Evolutionary conservation across 2,329 filamentous ascomycete species (phyloP).

Genomic region (Arachnomyces sp.): DNA sequence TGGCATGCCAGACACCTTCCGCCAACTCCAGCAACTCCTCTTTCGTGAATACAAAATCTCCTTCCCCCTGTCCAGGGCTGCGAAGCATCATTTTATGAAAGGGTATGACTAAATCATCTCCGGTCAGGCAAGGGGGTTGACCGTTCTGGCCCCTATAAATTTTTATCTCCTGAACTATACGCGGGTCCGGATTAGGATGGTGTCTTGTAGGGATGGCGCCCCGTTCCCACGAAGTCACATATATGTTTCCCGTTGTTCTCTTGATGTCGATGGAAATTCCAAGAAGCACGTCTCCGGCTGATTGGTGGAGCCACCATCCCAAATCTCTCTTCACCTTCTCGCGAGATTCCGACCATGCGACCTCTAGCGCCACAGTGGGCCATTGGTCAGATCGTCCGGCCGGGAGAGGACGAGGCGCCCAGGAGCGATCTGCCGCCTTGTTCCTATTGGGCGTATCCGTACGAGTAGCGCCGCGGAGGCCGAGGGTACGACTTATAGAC

Average conservation of each 20-base stretch:
- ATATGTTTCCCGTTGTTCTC: conserved; percentile 2
- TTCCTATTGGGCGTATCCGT: neutral
- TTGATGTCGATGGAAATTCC: conserved; percentile 8
- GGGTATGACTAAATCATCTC: neutral
- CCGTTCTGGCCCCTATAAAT: conserved; percentile 2
- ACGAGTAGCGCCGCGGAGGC: neutral
- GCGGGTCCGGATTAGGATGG: conserved; percentile 3
- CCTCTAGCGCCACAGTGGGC: conserved; percentile 6
- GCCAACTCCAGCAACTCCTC: conserved; percentile 4
- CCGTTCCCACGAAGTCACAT: conserved; percentile 6
- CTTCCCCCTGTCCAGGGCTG: conserved; percentile 1
- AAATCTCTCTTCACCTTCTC: conserved; percentile 4
- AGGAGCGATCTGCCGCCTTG: conserved; percentile 1
- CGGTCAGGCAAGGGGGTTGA: neutral
- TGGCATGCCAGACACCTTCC: neutral
- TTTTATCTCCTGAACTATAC: conserved; percentile 3
- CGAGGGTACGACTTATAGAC: conserved; percentile 1
- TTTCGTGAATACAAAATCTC: conserved; percentile 6
- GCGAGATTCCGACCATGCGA: conserved; percentile 1
- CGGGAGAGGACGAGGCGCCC: neutral
- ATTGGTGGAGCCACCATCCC: conserved; percentile 5
- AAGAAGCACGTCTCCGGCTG: neutral
- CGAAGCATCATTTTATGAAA: conserved; percentile 3
- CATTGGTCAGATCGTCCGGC: conserved; percentile 1
- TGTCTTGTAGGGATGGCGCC: neutral